Percentiles rank a stretch among this genome's conserved stretches.
Evolutionary conservation across 441 rosid genomes (phyloP).

Genomic region (Pelargonium citronellum): DNA sequence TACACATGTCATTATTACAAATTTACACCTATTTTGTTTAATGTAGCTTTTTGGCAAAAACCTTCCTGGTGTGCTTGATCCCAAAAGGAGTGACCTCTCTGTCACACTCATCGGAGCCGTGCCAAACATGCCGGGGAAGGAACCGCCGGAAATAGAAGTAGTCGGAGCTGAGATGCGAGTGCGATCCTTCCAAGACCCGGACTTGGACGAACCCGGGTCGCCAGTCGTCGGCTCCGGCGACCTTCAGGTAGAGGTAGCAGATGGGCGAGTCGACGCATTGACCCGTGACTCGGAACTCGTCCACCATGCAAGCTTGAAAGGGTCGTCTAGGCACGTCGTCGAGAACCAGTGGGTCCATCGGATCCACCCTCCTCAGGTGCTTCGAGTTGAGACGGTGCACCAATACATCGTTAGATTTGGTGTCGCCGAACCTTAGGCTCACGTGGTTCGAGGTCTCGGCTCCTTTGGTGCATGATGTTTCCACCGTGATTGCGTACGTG

Average conservation of each 20-base stretch:
- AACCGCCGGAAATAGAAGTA: constrained; percentile 40
- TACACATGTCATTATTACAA: no score
- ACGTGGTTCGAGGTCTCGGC: constrained; percentile 41
- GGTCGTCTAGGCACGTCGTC: constrained; percentile 36
- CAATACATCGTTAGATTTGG: constrained; percentile 33
- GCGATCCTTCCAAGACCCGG: constrained; percentile 25
- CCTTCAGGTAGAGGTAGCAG: constrained; percentile 44
- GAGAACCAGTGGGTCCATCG: constrained; percentile 34
- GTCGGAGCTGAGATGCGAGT: constrained; percentile 27
- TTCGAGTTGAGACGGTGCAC: constrained; percentile 36
- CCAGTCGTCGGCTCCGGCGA: constrained; percentile 44
- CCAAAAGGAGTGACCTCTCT: constrained; percentile 45
- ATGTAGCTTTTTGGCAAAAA: constrained; percentile 11
- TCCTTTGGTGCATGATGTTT: constrained; percentile 40
- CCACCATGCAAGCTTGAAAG: constrained; percentile 40
- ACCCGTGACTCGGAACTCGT: constrained; percentile 35
- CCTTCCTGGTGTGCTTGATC: constrained; percentile 33
- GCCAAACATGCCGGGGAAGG: constrained; percentile 43
- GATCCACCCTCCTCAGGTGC: constrained; percentile 33
- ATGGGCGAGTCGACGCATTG: constrained; percentile 36
- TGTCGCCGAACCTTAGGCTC: constrained; percentile 46
- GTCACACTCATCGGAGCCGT: constrained; percentile 43
- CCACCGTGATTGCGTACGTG: constrained; percentile 40
- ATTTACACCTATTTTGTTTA: not conserved
- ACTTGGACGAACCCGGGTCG: constrained; percentile 44